Evolutionary conservation across 345 rosid species (phyloP), one percentile per base, ranked within the genome.

Genomic region (Citrus sinensis): DNA sequence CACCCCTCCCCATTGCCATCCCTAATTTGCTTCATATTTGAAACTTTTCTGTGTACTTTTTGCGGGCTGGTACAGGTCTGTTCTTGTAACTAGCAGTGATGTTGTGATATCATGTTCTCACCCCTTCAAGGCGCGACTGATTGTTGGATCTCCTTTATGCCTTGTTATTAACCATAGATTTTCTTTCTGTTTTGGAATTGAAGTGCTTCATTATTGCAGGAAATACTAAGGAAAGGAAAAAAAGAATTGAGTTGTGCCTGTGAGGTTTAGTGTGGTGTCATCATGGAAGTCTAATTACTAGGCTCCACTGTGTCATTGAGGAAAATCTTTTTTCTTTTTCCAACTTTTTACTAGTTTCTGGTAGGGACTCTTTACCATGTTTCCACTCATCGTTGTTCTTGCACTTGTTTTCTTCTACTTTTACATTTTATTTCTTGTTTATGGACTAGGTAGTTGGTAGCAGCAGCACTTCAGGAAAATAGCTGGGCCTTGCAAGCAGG

Each of bases 121-220:
- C 22, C 34, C 56, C 49, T 59, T 19, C 8, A 67, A 49, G 20
- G n/a, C 32, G 7, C 30, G 20, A 3, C 22, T 9, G 13, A 66
- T 65, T 64, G 71, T 63, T 14, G 51, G 17, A 75, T 20, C 34
- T 66, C 25, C 2, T 2, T 11, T 54, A 22, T 72, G 51, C 75
- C 42, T 59, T 78, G 27, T 16, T 58, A 67, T 78, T 37, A 59
- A 54, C 13, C 35, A 66, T 56, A 27, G 70, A 55, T 19, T 22
- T 32, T 30, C 51, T 29, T 46, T 75, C 49, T 63, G 51, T 73
- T 67, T 58, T 56, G 37, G 22, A 29, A 29, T 14, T 68, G 70
- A 70, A 72, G 55, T 46, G 59, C 37, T 30, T 60, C n/a, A 39
- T 81, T 27, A 49, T 74, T 73, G 71, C 78, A 62, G 61, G 67